Percentiles rank a stretch among this genome's conserved stretches.
phyloP scores from a whole-genome alignment of 176 grass and related monocot genomes.

The Avena eriantha region DNA sequence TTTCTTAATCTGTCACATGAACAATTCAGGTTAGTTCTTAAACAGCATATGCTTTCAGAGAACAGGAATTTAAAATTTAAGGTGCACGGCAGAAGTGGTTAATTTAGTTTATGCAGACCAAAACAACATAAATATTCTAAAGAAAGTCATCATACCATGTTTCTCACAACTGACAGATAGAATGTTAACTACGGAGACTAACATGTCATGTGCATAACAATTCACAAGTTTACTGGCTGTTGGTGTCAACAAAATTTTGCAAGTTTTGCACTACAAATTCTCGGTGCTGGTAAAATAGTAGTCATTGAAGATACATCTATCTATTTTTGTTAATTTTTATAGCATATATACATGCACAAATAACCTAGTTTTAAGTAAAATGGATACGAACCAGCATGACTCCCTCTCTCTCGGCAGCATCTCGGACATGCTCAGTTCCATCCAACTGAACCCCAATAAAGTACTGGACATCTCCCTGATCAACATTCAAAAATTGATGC shows the following conservation, averaged over 20 bases:
- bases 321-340: constrained; percentile 2
- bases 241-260: background rate
- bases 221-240: background rate
- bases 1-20: constrained; percentile 73
- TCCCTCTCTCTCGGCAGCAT: constrained; percentile 76
- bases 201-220: constrained; percentile 17
- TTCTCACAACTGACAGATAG: background rate
- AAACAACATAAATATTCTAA: background rate
- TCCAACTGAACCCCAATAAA: constrained; percentile 99
- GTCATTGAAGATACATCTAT: background rate
- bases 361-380: constrained; percentile 25
- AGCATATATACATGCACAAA: background rate
- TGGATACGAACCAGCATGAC: constrained; percentile 61
- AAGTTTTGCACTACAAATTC: background rate
- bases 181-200: background rate
- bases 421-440: constrained; percentile 79
- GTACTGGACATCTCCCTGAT: constrained; percentile 96
- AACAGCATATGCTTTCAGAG: background rate
- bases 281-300: background rate
- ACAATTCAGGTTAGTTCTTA: constrained; percentile 20
- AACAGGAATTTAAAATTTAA: background rate
- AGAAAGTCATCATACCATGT: background rate
- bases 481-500: constrained; percentile 36
- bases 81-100: background rate
- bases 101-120: constrained; percentile 8